phyloP scores from a whole-genome alignment of 768 basidiomycete species.

The Mycena haematopus region DNA sequence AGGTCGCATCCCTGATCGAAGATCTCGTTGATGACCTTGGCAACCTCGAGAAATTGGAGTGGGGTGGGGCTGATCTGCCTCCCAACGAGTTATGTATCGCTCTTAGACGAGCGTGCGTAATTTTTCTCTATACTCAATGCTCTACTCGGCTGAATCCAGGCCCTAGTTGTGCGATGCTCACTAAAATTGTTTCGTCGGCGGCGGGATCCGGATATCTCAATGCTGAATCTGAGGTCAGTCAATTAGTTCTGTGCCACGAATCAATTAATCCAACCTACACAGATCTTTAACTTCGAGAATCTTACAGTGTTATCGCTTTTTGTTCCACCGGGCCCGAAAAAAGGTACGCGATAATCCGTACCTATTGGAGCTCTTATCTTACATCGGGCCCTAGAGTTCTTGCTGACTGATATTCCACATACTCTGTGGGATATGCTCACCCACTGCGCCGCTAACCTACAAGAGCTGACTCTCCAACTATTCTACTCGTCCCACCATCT shows the following conservation, averaged over 20 bases:
- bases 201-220: slow-evolving; percentile 5
- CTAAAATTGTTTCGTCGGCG: not conserved
- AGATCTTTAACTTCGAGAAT: slow-evolving; percentile 22
- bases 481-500: slow-evolving; percentile 10
- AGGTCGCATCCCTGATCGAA: not conserved
- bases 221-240: slow-evolving; percentile 19
- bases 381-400: not conserved
- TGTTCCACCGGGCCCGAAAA: not conserved
- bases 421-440: slow-evolving; percentile 34
- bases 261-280: not conserved
- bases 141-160: not conserved
- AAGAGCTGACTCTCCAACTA: slow-evolving; percentile 38
- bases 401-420: not conserved
- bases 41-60: slow-evolving; percentile 17
- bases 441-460: slow-evolving; percentile 26
- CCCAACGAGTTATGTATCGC: slow-evolving; percentile 10
- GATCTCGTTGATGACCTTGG: not conserved
- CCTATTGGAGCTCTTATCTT: not conserved
- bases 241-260: too few species aligned
- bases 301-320: slow-evolving; percentile 10
- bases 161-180: slow-evolving; percentile 23
- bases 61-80: slow-evolving; percentile 20
- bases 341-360: not conserved
- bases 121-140: too few species aligned
- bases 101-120: slow-evolving; percentile 7